Conservation (phyloP, 2,329 filamentous ascomycete genomes). For the Phyllosticta paracitricarpa region DNA sequence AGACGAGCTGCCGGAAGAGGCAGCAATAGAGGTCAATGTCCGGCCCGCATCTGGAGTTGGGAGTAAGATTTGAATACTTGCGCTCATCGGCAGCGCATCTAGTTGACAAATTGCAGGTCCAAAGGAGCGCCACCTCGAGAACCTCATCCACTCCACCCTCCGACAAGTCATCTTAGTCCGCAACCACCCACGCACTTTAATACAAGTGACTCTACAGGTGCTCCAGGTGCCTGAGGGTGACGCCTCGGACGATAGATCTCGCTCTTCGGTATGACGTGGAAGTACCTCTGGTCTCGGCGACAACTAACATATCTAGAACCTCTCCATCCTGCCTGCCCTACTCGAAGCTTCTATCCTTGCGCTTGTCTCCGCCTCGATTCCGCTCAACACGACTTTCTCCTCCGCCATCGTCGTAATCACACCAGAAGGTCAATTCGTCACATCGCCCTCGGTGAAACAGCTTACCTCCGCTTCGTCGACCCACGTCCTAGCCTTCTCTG, state of each 20-base stretch:
- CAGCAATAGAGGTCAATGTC: constrained; percentile 79
- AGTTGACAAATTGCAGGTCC: constrained; percentile 23
- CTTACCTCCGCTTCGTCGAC: constrained; percentile 56
- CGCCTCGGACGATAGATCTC: constrained; percentile 46
- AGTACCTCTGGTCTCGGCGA: background rate
- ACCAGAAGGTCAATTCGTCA: constrained; percentile 23
- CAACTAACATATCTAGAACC: constrained; percentile 44
- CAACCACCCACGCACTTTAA: constrained; percentile 64
- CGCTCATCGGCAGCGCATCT: background rate
- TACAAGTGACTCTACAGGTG: constrained; percentile 76
- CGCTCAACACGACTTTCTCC: constrained; percentile 62
- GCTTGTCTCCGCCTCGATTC: constrained; percentile 70
- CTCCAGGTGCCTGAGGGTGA: constrained; percentile 59
- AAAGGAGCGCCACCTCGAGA: constrained; percentile 64
- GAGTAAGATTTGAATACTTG: constrained; percentile 41
- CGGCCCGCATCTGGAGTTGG: constrained; percentile 77
- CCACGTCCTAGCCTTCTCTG: constrained; percentile 75
- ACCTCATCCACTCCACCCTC: constrained; percentile 60
- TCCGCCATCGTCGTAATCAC: constrained; percentile 55
- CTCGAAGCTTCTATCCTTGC: constrained; percentile 75
- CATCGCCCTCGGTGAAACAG: constrained; percentile 51
- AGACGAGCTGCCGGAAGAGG: constrained; percentile 87
- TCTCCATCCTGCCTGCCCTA: constrained; percentile 71
- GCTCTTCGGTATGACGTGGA: constrained; percentile 30
- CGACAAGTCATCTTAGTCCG: constrained; percentile 65